phyloP scores from a whole-genome alignment of 106 monocot genomes.

The Acanthochlamys bracteata region DNA sequence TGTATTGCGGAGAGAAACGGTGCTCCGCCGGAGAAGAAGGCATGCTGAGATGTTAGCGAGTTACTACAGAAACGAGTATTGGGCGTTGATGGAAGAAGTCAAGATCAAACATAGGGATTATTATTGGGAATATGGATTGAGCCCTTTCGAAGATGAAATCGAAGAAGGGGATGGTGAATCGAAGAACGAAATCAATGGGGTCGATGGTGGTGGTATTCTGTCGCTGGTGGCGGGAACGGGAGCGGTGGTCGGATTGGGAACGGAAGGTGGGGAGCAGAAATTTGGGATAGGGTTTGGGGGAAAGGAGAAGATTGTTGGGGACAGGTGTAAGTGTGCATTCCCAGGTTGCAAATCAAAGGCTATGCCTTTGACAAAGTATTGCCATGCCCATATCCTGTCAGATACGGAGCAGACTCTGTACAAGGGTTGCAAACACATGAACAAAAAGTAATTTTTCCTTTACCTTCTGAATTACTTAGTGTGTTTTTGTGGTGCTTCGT shows the following conservation, averaged over 20 bases:
- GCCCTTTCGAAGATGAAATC: constrained; percentile 9
- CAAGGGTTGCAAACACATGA: constrained; percentile 25
- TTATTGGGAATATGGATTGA: constrained; percentile 26
- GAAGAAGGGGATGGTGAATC: neutral
- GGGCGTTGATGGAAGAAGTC: constrained; percentile 33
- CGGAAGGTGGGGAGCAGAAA: neutral
- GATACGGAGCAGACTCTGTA: constrained; percentile 37
- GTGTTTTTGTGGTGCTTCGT: neutral
- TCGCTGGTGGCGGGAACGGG: neutral
- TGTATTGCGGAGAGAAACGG: constrained; percentile 38
- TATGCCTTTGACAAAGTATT: constrained; percentile 32
- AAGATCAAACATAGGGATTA: constrained; percentile 32
- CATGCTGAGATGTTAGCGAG: constrained; percentile 19
- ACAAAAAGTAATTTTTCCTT: constrained; percentile 27
- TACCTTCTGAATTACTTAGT: neutral
- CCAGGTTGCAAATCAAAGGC: constrained; percentile 32
- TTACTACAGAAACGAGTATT: constrained; percentile 31
- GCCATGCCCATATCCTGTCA: constrained; percentile 30
- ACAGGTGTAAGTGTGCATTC: constrained; percentile 16
- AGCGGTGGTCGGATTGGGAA: neutral
- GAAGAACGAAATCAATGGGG: neutral
- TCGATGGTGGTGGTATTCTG: neutral
- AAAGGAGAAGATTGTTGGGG: neutral
- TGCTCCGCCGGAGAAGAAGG: constrained; percentile 45
- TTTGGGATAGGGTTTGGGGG: neutral